Base-by-base conservation (phyloP, 352 stramenopile species). In the Phytophthora pistaciae region DNA sequence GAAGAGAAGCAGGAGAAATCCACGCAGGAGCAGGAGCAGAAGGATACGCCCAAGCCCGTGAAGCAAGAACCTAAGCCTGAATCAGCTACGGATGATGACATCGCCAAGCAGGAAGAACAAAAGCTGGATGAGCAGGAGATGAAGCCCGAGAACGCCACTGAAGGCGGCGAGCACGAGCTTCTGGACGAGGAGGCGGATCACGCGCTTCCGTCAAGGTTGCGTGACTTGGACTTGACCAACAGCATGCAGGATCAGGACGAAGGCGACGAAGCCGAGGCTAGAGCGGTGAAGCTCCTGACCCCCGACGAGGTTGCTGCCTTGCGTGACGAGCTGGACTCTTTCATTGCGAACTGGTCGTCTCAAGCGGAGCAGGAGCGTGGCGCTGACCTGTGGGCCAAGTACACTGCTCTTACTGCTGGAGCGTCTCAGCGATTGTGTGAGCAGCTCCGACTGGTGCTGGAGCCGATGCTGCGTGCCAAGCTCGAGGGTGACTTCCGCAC, bases 401-500 rank as follows among this genome's bases (percentile, higher is more conserved):
- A 99, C 75, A 93, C 96, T 46, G 85, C 91, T 11, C 82, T 99
- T 46, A 99, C 97, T 18, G 85, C 92, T 48, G 90, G 89, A 33
- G 78, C 98, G 20, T 97, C 98, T 2, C 86, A 98, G 67, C 88
- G 98, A 6, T 81, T 99, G 23, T 99, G 98, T 61, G 98, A 99
- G 82, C 98, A 99, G 72, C 88, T 99, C 14, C 89, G 98, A 2
- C 85, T 99, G 52, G 95, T 99, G 5, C 92, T 99, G 70, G 98
- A 99, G 75, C 98, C 98, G 3, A 98, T 98, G 77, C 87, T 99
- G 59, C 96, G 97, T 21, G 98, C 96, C 20, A 99, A 99, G 79
- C 82, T 99, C 14, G 91, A 98, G 74, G 98, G 98, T 11, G 98
- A 99, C 74, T 99, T 99, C 79, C 90, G 98, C 5, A 99, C 98